Percentiles rank a stretch among this genome's conserved stretches.
phyloP scores from a whole-genome alignment of 228 moss, liverwort and hornwort species.

The Sphagnum magellanicum region DNA sequence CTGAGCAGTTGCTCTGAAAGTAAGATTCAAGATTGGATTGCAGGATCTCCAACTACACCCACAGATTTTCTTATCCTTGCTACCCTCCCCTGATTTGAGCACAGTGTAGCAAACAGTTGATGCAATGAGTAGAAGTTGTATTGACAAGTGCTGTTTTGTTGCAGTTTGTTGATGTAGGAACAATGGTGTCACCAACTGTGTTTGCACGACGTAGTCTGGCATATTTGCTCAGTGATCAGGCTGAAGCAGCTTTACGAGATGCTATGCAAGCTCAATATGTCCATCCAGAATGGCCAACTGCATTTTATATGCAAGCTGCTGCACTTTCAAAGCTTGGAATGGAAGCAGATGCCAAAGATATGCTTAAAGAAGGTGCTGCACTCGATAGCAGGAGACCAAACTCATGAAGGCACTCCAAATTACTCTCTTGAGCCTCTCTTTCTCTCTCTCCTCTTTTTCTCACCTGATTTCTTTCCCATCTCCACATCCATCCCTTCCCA shows the following conservation, averaged over 20 bases:
- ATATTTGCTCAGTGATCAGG: slow-evolving; percentile 51
- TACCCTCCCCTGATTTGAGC: too few relatives aligned
- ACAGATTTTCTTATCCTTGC: background rate
- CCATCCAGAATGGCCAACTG: slow-evolving; percentile 57
- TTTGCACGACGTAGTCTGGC: slow-evolving; percentile 57
- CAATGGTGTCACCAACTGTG: slow-evolving; percentile 56
- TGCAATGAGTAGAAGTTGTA: too few relatives aligned
- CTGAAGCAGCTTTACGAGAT: slow-evolving; percentile 54
- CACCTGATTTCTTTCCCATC: background rate
- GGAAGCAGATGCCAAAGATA: slow-evolving; percentile 47
- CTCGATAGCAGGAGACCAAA: slow-evolving; percentile 36
- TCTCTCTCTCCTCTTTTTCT: background rate
- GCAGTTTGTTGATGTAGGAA: slow-evolving; percentile 62
- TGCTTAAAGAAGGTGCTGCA: slow-evolving; percentile 45
- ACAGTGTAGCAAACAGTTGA: too few relatives aligned
- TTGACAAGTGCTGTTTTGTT: too few relatives aligned
- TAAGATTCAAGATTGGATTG: too few relatives aligned
- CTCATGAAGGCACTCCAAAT: slow-evolving; percentile 2
- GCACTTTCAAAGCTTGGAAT: slow-evolving; percentile 49
- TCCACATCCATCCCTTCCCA: background rate
- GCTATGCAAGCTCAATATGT: slow-evolving; percentile 68
- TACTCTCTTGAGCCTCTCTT: background rate
- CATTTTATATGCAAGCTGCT: slow-evolving; percentile 65
- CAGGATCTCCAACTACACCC: too few relatives aligned
- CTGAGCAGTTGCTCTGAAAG: too few relatives aligned